Percentiles rank a stretch among this genome's conserved stretches.
These are phyloP conservation scores for Lichina pygmaea DNA, from an alignment of 495 filamentous ascomycete species.

Conservation along the genomic window DNA sequence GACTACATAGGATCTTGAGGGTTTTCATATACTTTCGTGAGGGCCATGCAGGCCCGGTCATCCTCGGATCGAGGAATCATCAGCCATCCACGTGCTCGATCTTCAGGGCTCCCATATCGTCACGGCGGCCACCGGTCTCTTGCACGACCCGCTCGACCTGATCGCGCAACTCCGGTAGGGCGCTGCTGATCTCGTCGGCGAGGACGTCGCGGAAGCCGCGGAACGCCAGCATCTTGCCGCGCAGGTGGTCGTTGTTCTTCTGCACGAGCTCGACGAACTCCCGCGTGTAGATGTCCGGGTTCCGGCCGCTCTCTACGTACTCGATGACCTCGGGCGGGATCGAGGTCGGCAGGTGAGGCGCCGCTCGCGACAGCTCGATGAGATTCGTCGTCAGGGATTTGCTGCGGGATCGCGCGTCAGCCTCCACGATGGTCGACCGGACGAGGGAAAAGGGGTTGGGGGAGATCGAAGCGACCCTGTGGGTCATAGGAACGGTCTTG, in stretches of 20 bases:
- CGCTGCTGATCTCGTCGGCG: conserved; percentile 49
- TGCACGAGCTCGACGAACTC: conserved; percentile 87
- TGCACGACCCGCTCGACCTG: conserved; percentile 39
- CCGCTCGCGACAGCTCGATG: conserved; percentile 16
- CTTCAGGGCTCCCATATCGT: no score
- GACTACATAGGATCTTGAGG: no score
- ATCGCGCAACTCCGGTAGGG: conserved; percentile 45
- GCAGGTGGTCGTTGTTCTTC: conserved; percentile 56
- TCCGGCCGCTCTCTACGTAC: conserved; percentile 80
- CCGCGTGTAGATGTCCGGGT: conserved; percentile 94
- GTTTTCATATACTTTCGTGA: no score
- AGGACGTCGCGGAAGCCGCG: conserved; percentile 53
- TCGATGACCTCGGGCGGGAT: conserved; percentile 76
- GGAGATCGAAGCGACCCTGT: not conserved
- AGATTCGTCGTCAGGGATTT: conserved; percentile 14
- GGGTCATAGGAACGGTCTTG: no score
- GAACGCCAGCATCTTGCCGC: conserved; percentile 67
- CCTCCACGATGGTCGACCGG: conserved; percentile 1
- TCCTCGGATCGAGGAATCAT: no score
- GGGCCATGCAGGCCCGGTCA: no score
- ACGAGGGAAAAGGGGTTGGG: not conserved
- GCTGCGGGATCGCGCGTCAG: conserved; percentile 11
- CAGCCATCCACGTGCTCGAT: no score
- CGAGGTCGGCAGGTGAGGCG: conserved; percentile 17
- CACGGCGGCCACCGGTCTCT: conserved; percentile 13